phyloP scores from a whole-genome alignment of 495 filamentous ascomycete genomes.

The Xylaria scruposa region DNA sequence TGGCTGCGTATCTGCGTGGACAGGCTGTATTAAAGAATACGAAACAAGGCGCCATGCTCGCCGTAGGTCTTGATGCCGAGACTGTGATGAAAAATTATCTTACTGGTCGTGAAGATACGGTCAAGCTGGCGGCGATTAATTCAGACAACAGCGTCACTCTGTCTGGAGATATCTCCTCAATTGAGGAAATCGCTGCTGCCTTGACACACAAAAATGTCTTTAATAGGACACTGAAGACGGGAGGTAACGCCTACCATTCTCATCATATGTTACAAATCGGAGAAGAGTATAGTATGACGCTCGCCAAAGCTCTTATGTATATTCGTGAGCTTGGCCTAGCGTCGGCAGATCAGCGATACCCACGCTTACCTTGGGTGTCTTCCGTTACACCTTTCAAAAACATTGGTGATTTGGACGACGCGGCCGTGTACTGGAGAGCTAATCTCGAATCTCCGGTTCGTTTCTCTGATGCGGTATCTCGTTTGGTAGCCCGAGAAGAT shows the following conservation, averaged over 20 bases:
- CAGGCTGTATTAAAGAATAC: slow-evolving; percentile 29
- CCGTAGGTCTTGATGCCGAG: slow-evolving; percentile 39
- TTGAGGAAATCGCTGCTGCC: slow-evolving; percentile 50
- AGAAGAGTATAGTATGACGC: too few species aligned
- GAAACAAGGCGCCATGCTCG: slow-evolving; percentile 44
- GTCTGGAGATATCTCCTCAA: slow-evolving; percentile 35
- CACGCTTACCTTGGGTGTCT: slow-evolving; percentile 27
- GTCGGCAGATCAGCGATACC: too few species aligned
- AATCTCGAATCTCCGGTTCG: slow-evolving; percentile 49
- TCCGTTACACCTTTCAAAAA: slow-evolving; percentile 31
- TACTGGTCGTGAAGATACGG: not conserved
- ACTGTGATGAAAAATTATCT: slow-evolving; percentile 33
- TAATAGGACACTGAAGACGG: slow-evolving; percentile 44
- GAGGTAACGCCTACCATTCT: slow-evolving; percentile 64
- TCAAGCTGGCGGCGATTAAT: slow-evolving; percentile 47
- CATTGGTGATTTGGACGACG: too few species aligned
- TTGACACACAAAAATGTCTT: slow-evolving; percentile 60
- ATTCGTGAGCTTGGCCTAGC: too few species aligned
- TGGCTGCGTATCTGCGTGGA: slow-evolving; percentile 41
- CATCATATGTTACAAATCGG: slow-evolving; percentile 67
- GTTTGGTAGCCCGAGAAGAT: too few species aligned
- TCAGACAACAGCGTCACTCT: slow-evolving; percentile 44
- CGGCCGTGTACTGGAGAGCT: slow-evolving; percentile 57
- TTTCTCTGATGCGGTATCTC: slow-evolving; percentile 43
- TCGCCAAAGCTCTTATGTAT: too few species aligned